A percentile compares a stretch with the other conserved stretches of the same genome.
Conservation (phyloP, 805 yeast genomes). For the Schwanniomyces yamadae region DNA sequence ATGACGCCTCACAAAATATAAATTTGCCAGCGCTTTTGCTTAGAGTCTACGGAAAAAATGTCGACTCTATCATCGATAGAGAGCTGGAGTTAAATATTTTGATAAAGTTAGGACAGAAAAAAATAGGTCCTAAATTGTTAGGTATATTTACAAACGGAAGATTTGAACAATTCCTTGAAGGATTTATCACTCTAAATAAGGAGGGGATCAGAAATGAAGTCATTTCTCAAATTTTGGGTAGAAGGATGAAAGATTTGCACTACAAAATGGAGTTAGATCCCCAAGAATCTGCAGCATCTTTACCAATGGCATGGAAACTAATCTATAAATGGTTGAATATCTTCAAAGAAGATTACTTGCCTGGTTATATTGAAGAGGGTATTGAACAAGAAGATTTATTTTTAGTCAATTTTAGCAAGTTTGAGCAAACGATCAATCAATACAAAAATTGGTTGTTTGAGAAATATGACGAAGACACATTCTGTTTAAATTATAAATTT, state of each 20-base stretch:
- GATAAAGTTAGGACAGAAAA: slow-evolving; percentile 67
- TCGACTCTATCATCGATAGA: slow-evolving; percentile 81
- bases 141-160: slow-evolving; percentile 94
- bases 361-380: slow-evolving; percentile 31
- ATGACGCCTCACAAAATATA: slow-evolving; percentile 29
- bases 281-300: slow-evolving; percentile 49
- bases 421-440: slow-evolving; percentile 44
- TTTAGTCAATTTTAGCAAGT: slow-evolving; percentile 48
- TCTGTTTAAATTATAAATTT: slow-evolving; percentile 60
- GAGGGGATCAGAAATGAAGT: slow-evolving; percentile 73
- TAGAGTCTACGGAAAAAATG: slow-evolving; percentile 87
- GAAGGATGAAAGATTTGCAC: slow-evolving; percentile 96
- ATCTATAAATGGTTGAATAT: slow-evolving; percentile 69
- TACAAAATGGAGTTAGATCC: slow-evolving; percentile 65
- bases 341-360: slow-evolving; percentile 42
- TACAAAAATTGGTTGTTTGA: slow-evolving; percentile 65
- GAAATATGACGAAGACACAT: slow-evolving; percentile 44
- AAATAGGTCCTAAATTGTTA: slow-evolving; percentile 83
- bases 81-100: slow-evolving; percentile 73
- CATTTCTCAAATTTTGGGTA: slow-evolving; percentile 79
- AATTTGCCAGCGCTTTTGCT: slow-evolving; percentile 64
- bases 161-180: slow-evolving; percentile 86
- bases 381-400: slow-evolving; percentile 36
- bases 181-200: slow-evolving; percentile 74
- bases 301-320: slow-evolving; percentile 70